Evolutionary conservation across 495 filamentous ascomycete species (phyloP).

Genomic region (Penicillium canescens): DNA sequence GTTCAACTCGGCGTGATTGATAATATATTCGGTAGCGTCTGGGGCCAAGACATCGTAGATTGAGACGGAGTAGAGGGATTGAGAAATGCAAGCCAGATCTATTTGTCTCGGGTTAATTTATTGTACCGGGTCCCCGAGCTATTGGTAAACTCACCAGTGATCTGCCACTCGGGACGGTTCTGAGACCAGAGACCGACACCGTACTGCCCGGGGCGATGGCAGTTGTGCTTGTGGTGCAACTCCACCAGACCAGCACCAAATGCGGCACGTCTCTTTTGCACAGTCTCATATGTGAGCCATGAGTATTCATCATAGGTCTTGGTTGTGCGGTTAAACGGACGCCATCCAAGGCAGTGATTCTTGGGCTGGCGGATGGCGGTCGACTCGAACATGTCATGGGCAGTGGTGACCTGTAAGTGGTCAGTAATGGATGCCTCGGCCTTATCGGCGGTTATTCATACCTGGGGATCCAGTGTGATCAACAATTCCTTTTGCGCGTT

Average conservation of each 20-base stretch:
- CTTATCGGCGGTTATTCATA: slow-evolving; percentile 26
- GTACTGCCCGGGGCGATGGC: slow-evolving; percentile 63
- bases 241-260: slow-evolving; percentile 86
- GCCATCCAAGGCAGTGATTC: slow-evolving; percentile 71
- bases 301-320: slow-evolving; percentile 76
- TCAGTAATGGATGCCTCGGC: slow-evolving; percentile 3
- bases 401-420: slow-evolving; percentile 56
- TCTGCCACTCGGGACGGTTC: slow-evolving; percentile 97
- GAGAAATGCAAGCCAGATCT: slow-evolving; percentile 90
- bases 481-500: slow-evolving; percentile 69
- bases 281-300: slow-evolving; percentile 82
- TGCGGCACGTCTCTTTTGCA: slow-evolving; percentile 76
- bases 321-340: slow-evolving; percentile 73
- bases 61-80: slow-evolving; percentile 86
- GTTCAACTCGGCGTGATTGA: slow-evolving; percentile 78
- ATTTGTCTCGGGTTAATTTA: slow-evolving; percentile 3
- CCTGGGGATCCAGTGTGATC: slow-evolving; percentile 71
- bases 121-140: neutral
- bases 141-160: slow-evolving; percentile 60
- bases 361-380: slow-evolving; percentile 61
- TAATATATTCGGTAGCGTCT: slow-evolving; percentile 89
- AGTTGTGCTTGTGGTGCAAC: slow-evolving; percentile 70
- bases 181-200: slow-evolving; percentile 92
- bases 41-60: slow-evolving; percentile 96
- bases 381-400: slow-evolving; percentile 81